A percentile compares a stretch with the other conserved stretches of the same genome.
phyloP scores from a whole-genome alignment of 495 filamentous ascomycete species.

The Aspergillus baeticus region DNA sequence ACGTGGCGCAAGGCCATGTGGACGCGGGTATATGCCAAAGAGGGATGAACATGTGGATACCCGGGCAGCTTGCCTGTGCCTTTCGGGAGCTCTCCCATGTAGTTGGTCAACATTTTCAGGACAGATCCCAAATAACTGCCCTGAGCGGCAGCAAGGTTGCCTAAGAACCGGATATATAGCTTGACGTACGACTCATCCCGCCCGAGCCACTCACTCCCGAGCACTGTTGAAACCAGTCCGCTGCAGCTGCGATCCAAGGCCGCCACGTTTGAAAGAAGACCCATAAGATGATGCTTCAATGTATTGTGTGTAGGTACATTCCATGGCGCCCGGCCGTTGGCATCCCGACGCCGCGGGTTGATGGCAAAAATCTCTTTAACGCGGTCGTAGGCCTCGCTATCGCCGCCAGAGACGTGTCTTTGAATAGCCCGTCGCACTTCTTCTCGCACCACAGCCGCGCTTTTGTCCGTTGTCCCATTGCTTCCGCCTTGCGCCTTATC shows the following conservation, averaged over 20 bases:
- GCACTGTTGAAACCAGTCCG: slow-evolving; percentile 68
- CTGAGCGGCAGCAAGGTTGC: slow-evolving; percentile 77
- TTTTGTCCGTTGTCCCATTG: slow-evolving; percentile 54
- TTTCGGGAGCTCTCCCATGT: slow-evolving; percentile 58
- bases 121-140: slow-evolving; percentile 61
- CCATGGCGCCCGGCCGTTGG: slow-evolving; percentile 38
- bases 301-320: slow-evolving; percentile 49
- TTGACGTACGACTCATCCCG: slow-evolving; percentile 77
- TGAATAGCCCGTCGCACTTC: slow-evolving; percentile 76
- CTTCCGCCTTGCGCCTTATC: slow-evolving; percentile 11
- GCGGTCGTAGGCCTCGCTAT: slow-evolving; percentile 69
- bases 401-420: slow-evolving; percentile 56
- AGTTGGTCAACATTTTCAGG: slow-evolving; percentile 75
- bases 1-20: slow-evolving; percentile 76
- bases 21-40: slow-evolving; percentile 63
- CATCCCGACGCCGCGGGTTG: slow-evolving; percentile 40
- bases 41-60: slow-evolving; percentile 54
- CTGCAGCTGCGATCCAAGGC: slow-evolving; percentile 70
- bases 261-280: slow-evolving; percentile 70
- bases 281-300: slow-evolving; percentile 72
- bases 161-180: slow-evolving; percentile 76
- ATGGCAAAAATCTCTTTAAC: slow-evolving; percentile 67
- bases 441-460: slow-evolving; percentile 57
- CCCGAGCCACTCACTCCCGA: slow-evolving; percentile 80
- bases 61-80: slow-evolving; percentile 59